Evolutionary conservation across 2,329 filamentous ascomycete genomes (phyloP).

Genomic region (Hypoxylon sp.): DNA sequence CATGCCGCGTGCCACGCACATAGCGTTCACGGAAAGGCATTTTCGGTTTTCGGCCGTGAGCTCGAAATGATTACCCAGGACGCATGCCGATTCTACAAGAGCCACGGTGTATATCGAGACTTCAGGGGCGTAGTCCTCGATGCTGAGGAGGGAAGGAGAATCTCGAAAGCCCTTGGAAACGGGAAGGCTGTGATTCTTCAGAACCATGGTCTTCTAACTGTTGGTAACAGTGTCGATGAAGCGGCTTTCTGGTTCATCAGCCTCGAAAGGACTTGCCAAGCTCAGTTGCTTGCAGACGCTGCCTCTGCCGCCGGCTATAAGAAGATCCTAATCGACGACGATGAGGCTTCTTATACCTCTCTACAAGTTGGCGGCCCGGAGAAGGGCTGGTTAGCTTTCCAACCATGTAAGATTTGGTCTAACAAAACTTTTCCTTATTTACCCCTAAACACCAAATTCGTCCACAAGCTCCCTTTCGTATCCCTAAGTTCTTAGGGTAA

Average conservation of each 20-base stretch:
- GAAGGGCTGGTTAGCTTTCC: slow-evolving; percentile 54
- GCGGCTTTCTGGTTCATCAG: slow-evolving; percentile 74
- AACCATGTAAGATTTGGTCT: slow-evolving; percentile 43
- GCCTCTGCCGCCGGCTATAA: slow-evolving; percentile 58
- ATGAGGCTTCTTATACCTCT: slow-evolving; percentile 50
- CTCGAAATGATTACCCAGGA: slow-evolving; percentile 75
- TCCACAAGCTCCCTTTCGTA: neutral
- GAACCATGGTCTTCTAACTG: slow-evolving; percentile 76
- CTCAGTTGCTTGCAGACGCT: slow-evolving; percentile 73
- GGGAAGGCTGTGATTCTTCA: slow-evolving; percentile 70
- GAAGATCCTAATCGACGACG: slow-evolving; percentile 52
- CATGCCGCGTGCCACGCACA: slow-evolving; percentile 74
- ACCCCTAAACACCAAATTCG: neutral
- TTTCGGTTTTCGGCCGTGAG: slow-evolving; percentile 68
- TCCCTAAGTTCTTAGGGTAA: neutral
- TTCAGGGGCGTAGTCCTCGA: slow-evolving; percentile 74
- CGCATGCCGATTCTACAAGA: slow-evolving; percentile 70
- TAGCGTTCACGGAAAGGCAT: slow-evolving; percentile 71
- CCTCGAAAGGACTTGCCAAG: slow-evolving; percentile 73
- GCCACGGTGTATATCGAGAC: slow-evolving; percentile 71
- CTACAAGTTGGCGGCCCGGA: slow-evolving; percentile 51
- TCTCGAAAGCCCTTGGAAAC: slow-evolving; percentile 69
- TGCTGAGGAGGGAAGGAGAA: slow-evolving; percentile 69
- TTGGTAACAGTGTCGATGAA: slow-evolving; percentile 74
- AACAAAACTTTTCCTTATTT: neutral